phyloP scores from a whole-genome alignment of 345 rosid species.

The Camelina neglecta region DNA sequence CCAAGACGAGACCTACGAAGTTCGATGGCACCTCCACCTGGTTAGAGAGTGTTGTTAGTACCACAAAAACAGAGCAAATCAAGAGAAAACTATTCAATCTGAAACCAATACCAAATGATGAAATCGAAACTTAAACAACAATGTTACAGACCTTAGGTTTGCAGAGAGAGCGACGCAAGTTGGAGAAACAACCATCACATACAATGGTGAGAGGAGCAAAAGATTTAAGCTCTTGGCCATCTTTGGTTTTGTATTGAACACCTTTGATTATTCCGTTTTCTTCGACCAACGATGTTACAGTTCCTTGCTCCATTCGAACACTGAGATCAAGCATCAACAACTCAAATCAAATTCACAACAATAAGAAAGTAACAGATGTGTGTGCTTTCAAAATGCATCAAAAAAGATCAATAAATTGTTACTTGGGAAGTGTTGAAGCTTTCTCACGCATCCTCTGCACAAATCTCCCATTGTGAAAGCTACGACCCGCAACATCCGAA shows the following conservation, averaged over 20 bases:
- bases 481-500: conserved; percentile 55
- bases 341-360: not conserved
- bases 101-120: not conserved
- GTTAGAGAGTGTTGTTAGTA: conserved; percentile 31
- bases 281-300: conserved; percentile 54
- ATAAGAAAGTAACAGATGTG: not conserved
- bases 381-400: not conserved
- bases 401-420: not conserved
- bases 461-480: conserved; percentile 63
- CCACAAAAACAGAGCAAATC: not conserved
- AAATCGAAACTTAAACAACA: no score
- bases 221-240: conserved; percentile 48
- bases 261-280: conserved; percentile 58
- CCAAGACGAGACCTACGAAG: conserved; percentile 57
- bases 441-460: conserved; percentile 61
- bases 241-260: conserved; percentile 61
- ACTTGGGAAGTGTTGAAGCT: conserved; percentile 57
- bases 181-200: conserved; percentile 69
- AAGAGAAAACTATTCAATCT: not conserved
- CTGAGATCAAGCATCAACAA: conserved; percentile 26
- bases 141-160: conserved; percentile 52
- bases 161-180: conserved; percentile 62
- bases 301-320: conserved; percentile 58
- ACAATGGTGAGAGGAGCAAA: conserved; percentile 64
- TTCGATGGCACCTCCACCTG: conserved; percentile 61